Conservation (phyloP, 2,329 filamentous ascomycete species). For the Talaromyces sp. region DNA sequence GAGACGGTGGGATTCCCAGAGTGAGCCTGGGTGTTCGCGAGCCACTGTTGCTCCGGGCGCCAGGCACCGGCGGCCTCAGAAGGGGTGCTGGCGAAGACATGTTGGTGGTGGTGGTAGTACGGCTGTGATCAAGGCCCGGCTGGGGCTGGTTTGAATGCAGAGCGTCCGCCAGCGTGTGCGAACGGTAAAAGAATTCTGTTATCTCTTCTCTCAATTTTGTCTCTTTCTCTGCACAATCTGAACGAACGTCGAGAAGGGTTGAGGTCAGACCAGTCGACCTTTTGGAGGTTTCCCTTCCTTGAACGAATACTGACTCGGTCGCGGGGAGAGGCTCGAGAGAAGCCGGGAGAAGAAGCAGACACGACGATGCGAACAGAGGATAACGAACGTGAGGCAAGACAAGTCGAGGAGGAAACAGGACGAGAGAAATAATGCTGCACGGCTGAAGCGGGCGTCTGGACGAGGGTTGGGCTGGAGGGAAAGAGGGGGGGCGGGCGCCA, state of each 20-base stretch:
- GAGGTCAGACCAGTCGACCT: background rate
- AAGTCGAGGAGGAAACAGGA: background rate
- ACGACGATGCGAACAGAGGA: background rate
- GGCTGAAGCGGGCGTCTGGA: background rate
- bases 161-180: slow-evolving; percentile 1
- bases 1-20: slow-evolving; percentile 83
- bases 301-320: background rate
- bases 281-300: background rate
- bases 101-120: slow-evolving; percentile 26
- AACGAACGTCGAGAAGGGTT: background rate
- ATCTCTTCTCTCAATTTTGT: background rate
- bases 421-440: background rate
- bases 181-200: background rate
- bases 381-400: background rate
- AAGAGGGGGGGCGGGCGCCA: background rate
- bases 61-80: slow-evolving; percentile 76
- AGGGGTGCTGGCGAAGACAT: slow-evolving; percentile 77
- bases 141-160: slow-evolving; percentile 1
- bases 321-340: background rate
- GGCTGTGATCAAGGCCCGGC: background rate
- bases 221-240: background rate
- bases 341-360: slow-evolving; percentile 6
- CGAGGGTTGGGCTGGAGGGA: slow-evolving; percentile 3
- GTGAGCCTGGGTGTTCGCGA: slow-evolving; percentile 72
- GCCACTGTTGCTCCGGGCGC: slow-evolving; percentile 58